phyloP scores from a whole-genome alignment of 352 stramenopile species.

The Paralagenidium karlingii region DNA sequence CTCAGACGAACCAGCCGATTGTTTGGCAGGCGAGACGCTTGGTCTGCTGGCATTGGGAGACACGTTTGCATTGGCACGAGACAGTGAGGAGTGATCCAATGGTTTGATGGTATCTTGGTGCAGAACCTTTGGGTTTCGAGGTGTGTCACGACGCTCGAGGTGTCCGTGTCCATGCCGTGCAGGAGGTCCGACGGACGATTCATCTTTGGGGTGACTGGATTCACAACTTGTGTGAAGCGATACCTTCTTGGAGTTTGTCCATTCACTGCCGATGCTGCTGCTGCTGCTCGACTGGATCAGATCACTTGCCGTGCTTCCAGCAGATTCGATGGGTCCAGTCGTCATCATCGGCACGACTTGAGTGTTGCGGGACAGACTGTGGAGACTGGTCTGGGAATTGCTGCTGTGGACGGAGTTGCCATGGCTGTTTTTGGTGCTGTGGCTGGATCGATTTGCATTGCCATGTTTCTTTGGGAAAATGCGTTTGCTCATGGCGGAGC shows the following conservation, averaged over 20 bases:
- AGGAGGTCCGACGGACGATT: conserved; percentile 5
- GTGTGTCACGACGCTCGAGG: conserved; percentile 8
- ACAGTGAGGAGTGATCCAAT: background rate
- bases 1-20: background rate
- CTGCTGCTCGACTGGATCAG: too few species aligned
- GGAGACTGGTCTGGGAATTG: too few species aligned
- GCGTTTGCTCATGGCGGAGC: conserved; percentile 39
- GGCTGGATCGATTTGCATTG: too few species aligned
- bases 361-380: conserved; percentile 35
- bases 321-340: background rate
- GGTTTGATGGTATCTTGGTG: background rate
- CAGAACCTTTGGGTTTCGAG: conserved; percentile 1
- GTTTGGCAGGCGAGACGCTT: conserved; percentile 2
- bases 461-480: conserved; percentile 40
- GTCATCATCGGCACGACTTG: conserved; percentile 34
- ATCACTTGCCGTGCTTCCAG: too few species aligned
- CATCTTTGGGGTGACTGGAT: background rate
- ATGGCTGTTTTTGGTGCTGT: too few species aligned
- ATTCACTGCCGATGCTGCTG: background rate
- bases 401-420: too few species aligned
- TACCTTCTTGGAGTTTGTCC: too few species aligned
- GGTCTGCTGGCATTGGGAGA: conserved; percentile 23
- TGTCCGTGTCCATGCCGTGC: conserved; percentile 4
- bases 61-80: conserved; percentile 2
- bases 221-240: too few species aligned